Conservation (phyloP, 129 eudicot genomes). For the Centrapalus pauciflorus region DNA sequence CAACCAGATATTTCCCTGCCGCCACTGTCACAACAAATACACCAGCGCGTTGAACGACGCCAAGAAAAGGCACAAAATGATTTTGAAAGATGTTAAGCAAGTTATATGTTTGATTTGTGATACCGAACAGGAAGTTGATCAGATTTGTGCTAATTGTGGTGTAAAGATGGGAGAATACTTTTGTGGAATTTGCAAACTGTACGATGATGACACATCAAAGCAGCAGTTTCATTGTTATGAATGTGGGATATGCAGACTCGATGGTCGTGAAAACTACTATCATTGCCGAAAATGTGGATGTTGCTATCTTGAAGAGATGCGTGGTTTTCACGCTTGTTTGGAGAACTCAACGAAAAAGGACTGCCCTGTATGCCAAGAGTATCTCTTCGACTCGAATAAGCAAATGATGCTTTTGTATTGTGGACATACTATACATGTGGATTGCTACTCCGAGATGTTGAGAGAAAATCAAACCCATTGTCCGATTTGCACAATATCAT, state of each 20-base stretch:
- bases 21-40: slow-evolving; percentile 71
- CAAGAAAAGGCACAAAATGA: slow-evolving; percentile 57
- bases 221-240: slow-evolving; percentile 65
- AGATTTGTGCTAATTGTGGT: slow-evolving; percentile 55
- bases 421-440: slow-evolving; percentile 65
- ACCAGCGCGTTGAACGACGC: slow-evolving; percentile 42
- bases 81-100: slow-evolving; percentile 62
- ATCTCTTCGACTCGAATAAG: slow-evolving; percentile 66
- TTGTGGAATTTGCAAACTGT: slow-evolving; percentile 61
- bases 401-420: slow-evolving; percentile 41
- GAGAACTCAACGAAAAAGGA: slow-evolving; percentile 59
- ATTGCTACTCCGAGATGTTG: slow-evolving; percentile 46
- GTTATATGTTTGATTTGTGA: slow-evolving; percentile 65
- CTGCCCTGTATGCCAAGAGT: slow-evolving; percentile 77
- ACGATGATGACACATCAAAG: slow-evolving; percentile 55
- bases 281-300: slow-evolving; percentile 73
- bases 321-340: slow-evolving; percentile 47
- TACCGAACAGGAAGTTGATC: slow-evolving; percentile 61
- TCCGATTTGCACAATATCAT: slow-evolving; percentile 66
- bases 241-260: slow-evolving; percentile 81
- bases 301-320: slow-evolving; percentile 39
- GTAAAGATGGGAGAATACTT: slow-evolving; percentile 75
- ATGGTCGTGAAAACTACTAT: slow-evolving; percentile 59
- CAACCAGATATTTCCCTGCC: slow-evolving; percentile 56
- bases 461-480: slow-evolving; percentile 46